A percentile compares a stretch with the other conserved stretches of the same genome.
Conservation (phyloP, 768 basidiomycete genomes). For the Lactifluus subvellereus region DNA sequence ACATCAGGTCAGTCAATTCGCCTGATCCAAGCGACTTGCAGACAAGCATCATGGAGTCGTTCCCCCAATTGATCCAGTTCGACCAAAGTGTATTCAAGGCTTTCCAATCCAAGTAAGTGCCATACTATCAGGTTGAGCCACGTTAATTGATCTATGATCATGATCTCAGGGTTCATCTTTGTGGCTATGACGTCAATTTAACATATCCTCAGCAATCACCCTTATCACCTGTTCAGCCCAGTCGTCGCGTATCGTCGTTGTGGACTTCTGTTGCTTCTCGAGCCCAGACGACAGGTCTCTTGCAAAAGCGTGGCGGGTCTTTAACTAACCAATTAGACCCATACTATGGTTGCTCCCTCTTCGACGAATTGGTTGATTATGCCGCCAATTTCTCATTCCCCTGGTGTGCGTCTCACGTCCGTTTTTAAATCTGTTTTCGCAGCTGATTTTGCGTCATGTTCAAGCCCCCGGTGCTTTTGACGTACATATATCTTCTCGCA, state of each 20-base stretch:
- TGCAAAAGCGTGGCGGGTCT: constrained; percentile 35
- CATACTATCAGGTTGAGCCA: neutral
- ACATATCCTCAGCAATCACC: constrained; percentile 58
- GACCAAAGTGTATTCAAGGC: constrained; percentile 60
- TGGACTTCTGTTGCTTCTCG: constrained; percentile 26
- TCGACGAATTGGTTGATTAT: constrained; percentile 64
- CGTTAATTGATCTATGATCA: neutral
- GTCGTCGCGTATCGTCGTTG: constrained; percentile 14
- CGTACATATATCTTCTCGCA: constrained; percentile 3
- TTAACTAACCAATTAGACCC: constrained; percentile 26
- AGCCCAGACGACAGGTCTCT: constrained; percentile 28
- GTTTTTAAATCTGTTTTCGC: neutral
- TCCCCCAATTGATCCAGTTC: constrained; percentile 72
- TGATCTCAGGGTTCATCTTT: constrained; percentile 45
- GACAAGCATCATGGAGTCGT: constrained; percentile 59
- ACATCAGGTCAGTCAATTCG: neutral
- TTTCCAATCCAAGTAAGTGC: constrained; percentile 59
- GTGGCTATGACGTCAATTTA: constrained; percentile 60
- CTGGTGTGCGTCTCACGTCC: constrained; percentile 34
- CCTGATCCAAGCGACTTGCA: constrained; percentile 24
- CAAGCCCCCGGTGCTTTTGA: constrained; percentile 14
- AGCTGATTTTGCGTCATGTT: neutral
- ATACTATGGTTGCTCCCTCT: constrained; percentile 46
- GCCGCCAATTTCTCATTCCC: constrained; percentile 68
- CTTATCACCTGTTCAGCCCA: constrained; percentile 37